Evolutionary conservation across 441 rosid species (phyloP).

Genomic region (Gossypium armourianum): DNA sequence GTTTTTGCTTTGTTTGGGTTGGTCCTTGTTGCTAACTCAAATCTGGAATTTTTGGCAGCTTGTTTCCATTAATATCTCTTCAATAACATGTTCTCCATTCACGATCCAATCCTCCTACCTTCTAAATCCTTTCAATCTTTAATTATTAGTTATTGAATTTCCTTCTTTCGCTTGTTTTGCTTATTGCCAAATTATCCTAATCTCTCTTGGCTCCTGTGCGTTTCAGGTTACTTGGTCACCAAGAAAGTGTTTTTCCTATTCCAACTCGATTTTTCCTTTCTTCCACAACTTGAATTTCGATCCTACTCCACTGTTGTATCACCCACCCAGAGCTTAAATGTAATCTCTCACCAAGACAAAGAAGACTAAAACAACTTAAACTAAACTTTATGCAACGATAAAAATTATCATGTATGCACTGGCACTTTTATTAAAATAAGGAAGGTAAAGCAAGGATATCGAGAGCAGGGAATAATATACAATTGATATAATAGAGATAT

Average conservation of each 20-base stretch:
- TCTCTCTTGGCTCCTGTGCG: not conserved
- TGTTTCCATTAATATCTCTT: not conserved
- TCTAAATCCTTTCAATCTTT: not conserved
- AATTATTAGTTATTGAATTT: not conserved
- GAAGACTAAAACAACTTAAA: not conserved
- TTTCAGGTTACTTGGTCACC: not conserved
- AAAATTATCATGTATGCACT: not conserved
- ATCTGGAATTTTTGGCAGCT: not conserved
- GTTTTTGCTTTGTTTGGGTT: not conserved
- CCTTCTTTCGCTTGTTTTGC: not conserved
- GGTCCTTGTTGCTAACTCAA: not conserved
- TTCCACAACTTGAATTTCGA: not conserved
- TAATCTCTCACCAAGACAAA: not conserved
- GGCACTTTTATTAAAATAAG: not conserved
- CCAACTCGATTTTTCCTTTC: not conserved
- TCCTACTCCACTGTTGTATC: not conserved
- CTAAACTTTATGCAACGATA: not conserved
- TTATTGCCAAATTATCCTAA: not conserved
- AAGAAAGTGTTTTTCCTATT: not conserved
- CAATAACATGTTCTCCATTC: not conserved
- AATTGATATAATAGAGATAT: not conserved
- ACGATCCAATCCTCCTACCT: not conserved
- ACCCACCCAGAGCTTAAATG: not conserved
- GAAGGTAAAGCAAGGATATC: not conserved
- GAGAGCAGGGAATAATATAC: not conserved